These are phyloP conservation scores for Ogataea neopini DNA, from an alignment of 805 yeast genomes.

Conservation along the genomic window DNA sequence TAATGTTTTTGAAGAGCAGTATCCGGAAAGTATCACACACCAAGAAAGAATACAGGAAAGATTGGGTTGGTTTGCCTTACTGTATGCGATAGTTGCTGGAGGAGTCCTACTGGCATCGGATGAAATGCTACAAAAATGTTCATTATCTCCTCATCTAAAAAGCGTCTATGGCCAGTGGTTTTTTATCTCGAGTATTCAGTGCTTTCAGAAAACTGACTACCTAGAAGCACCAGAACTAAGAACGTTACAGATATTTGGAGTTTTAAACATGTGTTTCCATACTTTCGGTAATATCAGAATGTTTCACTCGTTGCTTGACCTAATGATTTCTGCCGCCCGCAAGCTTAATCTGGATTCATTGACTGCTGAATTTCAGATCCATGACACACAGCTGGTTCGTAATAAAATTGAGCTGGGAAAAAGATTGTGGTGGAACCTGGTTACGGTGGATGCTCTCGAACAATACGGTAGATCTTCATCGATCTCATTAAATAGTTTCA, in stretches of 20 bases:
- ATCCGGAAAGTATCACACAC: background rate
- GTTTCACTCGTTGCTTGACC: conserved; percentile 5
- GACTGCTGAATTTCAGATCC: background rate
- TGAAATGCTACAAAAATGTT: background rate
- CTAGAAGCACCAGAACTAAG: conserved; percentile 1
- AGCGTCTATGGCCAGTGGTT: background rate
- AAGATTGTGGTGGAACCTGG: conserved; percentile 8
- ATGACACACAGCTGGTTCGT: background rate
- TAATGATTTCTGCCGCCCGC: conserved; percentile 1
- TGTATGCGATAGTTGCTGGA: conserved; percentile 1
- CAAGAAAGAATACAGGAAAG: background rate
- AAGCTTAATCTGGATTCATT: background rate
- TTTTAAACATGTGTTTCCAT: conserved; percentile 5
- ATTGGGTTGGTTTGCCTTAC: background rate
- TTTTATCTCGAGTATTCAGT: background rate
- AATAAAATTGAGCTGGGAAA: conserved; percentile 5
- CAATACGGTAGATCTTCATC: conserved; percentile 4
- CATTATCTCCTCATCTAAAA: background rate
- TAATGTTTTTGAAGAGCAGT: background rate
- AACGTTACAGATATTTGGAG: conserved; percentile 4
- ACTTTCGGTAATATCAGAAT: conserved; percentile 5
- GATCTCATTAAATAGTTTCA: background rate
- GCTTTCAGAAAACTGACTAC: background rate
- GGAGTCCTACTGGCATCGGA: background rate
- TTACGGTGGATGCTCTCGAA: conserved; percentile 5